Percentiles rank a stretch among this genome's conserved stretches.
phyloP scores from a whole-genome alignment of 805 yeast species.

The Torulaspora delbrueckii region DNA sequence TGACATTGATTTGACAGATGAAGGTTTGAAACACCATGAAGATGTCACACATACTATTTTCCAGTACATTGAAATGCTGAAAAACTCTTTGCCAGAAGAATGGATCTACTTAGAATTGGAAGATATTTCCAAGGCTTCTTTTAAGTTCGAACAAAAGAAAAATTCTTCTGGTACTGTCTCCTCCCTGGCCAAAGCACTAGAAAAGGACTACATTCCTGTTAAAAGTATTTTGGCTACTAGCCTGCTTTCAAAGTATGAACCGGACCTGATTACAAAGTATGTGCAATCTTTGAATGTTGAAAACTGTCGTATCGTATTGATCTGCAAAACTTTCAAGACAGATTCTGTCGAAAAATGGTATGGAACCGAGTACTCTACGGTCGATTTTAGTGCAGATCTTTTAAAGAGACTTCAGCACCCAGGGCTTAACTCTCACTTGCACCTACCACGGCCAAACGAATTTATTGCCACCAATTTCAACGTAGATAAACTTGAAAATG shows the following conservation, averaged over 20 bases:
- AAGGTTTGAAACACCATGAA: slow-evolving; percentile 62
- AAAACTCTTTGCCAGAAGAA: slow-evolving; percentile 55
- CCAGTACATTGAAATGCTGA: slow-evolving; percentile 66
- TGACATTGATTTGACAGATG: slow-evolving; percentile 68
- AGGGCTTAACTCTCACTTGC: slow-evolving; percentile 38
- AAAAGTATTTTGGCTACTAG: slow-evolving; percentile 54
- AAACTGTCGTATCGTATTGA: slow-evolving; percentile 56
- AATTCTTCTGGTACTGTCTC: slow-evolving; percentile 72
- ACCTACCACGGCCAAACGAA: slow-evolving; percentile 67
- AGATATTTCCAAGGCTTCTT: slow-evolving; percentile 61
- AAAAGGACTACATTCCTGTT: slow-evolving; percentile 57
- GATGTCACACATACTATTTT: slow-evolving; percentile 56
- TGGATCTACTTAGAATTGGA: slow-evolving; percentile 79
- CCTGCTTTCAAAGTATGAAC: slow-evolving; percentile 55
- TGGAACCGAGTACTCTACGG: slow-evolving; percentile 70
- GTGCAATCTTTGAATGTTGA: slow-evolving; percentile 47
- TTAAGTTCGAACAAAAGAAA: slow-evolving; percentile 75
- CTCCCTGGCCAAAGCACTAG: slow-evolving; percentile 54
- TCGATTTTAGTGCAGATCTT: slow-evolving; percentile 41
- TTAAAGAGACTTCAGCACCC: slow-evolving; percentile 33
- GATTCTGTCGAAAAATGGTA: slow-evolving; percentile 75
- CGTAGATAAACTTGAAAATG: slow-evolving; percentile 43
- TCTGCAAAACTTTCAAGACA: slow-evolving; percentile 49
- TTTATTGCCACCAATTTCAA: slow-evolving; percentile 78
- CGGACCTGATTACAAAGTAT: slow-evolving; percentile 47